Conservation (phyloP, 345 rosid species). For the Garcia nutans region DNA sequence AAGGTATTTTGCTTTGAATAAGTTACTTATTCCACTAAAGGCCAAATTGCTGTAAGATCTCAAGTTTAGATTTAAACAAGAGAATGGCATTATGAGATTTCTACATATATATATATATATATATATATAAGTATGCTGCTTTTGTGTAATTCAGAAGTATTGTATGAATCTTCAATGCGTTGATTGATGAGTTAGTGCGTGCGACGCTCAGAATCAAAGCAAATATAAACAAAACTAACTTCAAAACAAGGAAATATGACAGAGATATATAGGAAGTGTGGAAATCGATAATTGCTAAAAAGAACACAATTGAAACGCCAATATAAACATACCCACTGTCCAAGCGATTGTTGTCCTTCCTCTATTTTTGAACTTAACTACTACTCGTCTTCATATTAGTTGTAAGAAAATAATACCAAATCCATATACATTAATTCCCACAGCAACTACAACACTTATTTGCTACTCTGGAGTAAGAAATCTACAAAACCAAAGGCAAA, state of each 20-base stretch:
- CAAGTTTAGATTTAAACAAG: too few relatives aligned
- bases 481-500: constrained; percentile 29
- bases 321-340: constrained; percentile 51
- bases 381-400: constrained; percentile 55
- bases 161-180: constrained; percentile 40
- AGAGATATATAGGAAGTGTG: too few relatives aligned
- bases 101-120: too few relatives aligned
- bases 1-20: too few relatives aligned
- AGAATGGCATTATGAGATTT: too few relatives aligned
- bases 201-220: constrained; percentile 40
- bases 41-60: too few relatives aligned
- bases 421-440: constrained; percentile 61
- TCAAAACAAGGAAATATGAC: not conserved
- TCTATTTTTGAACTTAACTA: constrained; percentile 22
- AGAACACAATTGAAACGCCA: not conserved
- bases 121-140: constrained; percentile 38
- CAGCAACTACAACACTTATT: constrained; percentile 55
- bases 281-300: not conserved
- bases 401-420: constrained; percentile 57
- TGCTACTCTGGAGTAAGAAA: constrained; percentile 70
- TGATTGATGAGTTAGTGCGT: constrained; percentile 45
- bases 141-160: constrained; percentile 44
- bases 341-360: constrained; percentile 40
- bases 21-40: too few relatives aligned
- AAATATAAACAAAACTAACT: not conserved